Conservation (phyloP, 2,329 filamentous ascomycete genomes). For the Herpotrichia juniperi region DNA sequence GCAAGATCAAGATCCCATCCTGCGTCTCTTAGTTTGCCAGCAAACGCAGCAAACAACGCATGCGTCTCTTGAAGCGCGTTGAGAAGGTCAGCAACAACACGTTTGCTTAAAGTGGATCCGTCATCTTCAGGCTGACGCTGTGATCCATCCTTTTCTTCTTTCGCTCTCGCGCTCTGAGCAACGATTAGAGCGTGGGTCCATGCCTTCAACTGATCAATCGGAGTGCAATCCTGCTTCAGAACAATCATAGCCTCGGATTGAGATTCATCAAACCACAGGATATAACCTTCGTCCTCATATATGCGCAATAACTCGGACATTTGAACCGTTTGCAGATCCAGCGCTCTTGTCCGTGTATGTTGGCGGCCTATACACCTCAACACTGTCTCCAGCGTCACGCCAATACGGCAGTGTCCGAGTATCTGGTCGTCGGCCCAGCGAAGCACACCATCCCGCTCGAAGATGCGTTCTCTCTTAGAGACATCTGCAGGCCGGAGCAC, state of each 20-base stretch:
- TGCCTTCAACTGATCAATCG: constrained; percentile 61
- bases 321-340: constrained; percentile 41
- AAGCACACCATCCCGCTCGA: constrained; percentile 71
- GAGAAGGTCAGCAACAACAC: constrained; percentile 49
- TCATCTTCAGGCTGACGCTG: constrained; percentile 20
- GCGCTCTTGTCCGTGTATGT: constrained; percentile 32
- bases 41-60: constrained; percentile 54
- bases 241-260: constrained; percentile 61
- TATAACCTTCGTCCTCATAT: constrained; percentile 61
- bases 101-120: constrained; percentile 26
- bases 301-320: constrained; percentile 56
- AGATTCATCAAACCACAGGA: constrained; percentile 62
- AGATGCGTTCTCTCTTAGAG: constrained; percentile 63
- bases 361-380: constrained; percentile 32
- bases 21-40: constrained; percentile 47
- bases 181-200: constrained; percentile 67
- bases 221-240: constrained; percentile 63
- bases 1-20: constrained; percentile 72
- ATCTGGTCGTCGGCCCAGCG: constrained; percentile 53
- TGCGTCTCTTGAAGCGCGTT: constrained; percentile 46
- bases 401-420: constrained; percentile 63
- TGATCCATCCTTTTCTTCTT: constrained; percentile 5
- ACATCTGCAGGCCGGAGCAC: constrained; percentile 71
- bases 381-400: constrained; percentile 51
- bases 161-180: constrained; percentile 33